Percentiles rank a stretch among this genome's conserved stretches.
Conservation (phyloP, 352 stramenopile species). For the Thraustochytrium striatum region DNA sequence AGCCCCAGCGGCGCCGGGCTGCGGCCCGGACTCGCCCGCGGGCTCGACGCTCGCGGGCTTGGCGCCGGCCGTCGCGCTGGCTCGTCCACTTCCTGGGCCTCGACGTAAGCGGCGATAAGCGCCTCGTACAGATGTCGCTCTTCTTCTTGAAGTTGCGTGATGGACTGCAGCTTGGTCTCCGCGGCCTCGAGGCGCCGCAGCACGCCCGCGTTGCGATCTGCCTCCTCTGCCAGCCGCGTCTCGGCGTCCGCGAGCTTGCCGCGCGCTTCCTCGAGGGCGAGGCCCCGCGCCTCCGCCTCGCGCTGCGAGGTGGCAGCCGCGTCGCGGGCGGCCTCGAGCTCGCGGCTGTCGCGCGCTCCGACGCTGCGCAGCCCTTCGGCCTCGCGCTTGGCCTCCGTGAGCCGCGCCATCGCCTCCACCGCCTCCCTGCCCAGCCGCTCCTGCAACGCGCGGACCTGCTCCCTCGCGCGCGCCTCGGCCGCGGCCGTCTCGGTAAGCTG, state of each 20-base stretch:
- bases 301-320: not conserved
- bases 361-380: not conserved
- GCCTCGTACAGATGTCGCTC: constrained; percentile 14
- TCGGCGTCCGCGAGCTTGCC: not conserved
- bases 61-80: no score
- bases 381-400: not conserved
- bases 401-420: no score
- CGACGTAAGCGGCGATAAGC: not conserved
- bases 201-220: not conserved
- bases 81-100: not conserved
- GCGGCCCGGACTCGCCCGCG: no score
- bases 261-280: not conserved
- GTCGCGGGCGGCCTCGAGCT: not conserved
- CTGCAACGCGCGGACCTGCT: no score
- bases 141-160: constrained; percentile 7
- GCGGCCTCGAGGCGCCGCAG: constrained; percentile 14
- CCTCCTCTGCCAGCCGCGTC: not conserved
- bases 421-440: no score
- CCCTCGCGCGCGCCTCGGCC: no score
- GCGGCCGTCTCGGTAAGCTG: no score
- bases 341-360: not conserved
- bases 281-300: not conserved
- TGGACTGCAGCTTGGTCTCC: constrained; percentile 24
- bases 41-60: no score
- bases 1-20: no score